Base-by-base conservation (phyloP, 148 eudicot genomes). In the Simmondsia chinensis region DNA sequence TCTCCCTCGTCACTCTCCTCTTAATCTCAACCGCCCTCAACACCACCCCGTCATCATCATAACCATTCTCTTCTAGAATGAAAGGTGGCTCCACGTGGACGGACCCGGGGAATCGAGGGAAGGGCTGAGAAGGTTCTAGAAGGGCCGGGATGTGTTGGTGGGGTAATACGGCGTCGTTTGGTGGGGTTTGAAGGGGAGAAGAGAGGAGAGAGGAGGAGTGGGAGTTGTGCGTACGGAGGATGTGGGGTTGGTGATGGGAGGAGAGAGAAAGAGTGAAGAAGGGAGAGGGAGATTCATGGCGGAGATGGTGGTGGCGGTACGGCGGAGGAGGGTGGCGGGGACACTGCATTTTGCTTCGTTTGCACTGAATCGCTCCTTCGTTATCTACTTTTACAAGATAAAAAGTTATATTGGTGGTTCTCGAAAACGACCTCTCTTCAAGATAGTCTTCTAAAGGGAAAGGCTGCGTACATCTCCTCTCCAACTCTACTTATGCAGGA, bases 11-110 rank as follows among this genome's bases (percentile, higher is more conserved):
- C 56, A 89, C 97, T 24, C 63, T 72, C 69, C 97, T 72, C 47
- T 94, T 59, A 49, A 89, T 89, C 59, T 78, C 82, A 53, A 89
- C 56, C 9, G 97, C 95, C 48, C 56, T 78, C 59, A 66, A 42
- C 16, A 89, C 32, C 73, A 79, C 52, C 48, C 64, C 82, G 21
- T 62, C 67, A 37, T 75, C 76, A 3, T 58, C 76, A 27, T 58
- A 65, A 38, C 28, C 65, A 15, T 20, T 52, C 6, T 57, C 61
- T 36, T 21, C 32, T 21, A 77, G 43, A 24, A 73, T n/a, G n/a
- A n/a, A n/a, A n/a, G n/a, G n/a, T n/a, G n/a, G n/a, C n/a, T n/a
- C n/a, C n/a, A n/a, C n/a, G n/a, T n/a, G n/a, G n/a, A n/a, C n/a
- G n/a, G n/a, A n/a, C n/a, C n/a, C n/a, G 56, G 46, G 73, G 66